These are phyloP conservation scores for Sutorius eximius DNA, from an alignment of 1,284 basidiomycete genomes.

Conservation along the genomic window DNA sequence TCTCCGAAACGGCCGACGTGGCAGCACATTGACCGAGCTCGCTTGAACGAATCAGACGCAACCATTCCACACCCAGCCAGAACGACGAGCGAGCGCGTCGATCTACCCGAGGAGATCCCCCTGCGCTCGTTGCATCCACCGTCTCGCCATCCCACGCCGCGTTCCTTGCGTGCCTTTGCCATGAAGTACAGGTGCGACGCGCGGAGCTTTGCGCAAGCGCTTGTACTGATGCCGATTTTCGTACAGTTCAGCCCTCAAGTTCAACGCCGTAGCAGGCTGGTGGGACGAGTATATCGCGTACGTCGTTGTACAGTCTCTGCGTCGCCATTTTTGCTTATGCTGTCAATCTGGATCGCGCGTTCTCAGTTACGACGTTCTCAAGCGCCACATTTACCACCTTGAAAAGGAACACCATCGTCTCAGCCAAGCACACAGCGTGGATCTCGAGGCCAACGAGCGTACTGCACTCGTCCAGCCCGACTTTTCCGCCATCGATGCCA, in stretches of 20 bases:
- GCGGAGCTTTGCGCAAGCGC: not conserved
- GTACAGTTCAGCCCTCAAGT: constrained; percentile 75
- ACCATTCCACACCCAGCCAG: constrained; percentile 11
- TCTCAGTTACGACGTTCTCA: constrained; percentile 79
- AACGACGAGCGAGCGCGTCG: not conserved
- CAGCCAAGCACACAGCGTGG: constrained; percentile 41
- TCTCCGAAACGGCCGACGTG: constrained; percentile 3
- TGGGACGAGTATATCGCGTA: constrained; percentile 90
- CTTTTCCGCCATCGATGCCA: constrained; percentile 46
- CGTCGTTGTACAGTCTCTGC: constrained; percentile 24
- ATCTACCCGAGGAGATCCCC: constrained; percentile 28
- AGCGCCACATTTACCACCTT: constrained; percentile 83
- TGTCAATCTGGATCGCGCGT: not conserved
- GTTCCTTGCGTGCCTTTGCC: constrained; percentile 35
- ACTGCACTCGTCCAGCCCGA: constrained; percentile 50
- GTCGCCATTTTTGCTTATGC: not conserved
- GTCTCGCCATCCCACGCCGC: constrained; percentile 6
- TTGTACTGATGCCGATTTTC: not conserved
- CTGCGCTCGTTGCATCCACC: constrained; percentile 13
- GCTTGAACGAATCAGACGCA: not conserved
- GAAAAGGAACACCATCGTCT: constrained; percentile 66
- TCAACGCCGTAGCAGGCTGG: constrained; percentile 95
- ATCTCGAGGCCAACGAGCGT: constrained; percentile 66
- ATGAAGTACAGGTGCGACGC: constrained; percentile 60
- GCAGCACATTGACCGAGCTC: constrained; percentile 2